These are phyloP conservation scores for Coprinopsis sp. DNA, from an alignment of 768 basidiomycete species.

Conservation along the genomic window DNA sequence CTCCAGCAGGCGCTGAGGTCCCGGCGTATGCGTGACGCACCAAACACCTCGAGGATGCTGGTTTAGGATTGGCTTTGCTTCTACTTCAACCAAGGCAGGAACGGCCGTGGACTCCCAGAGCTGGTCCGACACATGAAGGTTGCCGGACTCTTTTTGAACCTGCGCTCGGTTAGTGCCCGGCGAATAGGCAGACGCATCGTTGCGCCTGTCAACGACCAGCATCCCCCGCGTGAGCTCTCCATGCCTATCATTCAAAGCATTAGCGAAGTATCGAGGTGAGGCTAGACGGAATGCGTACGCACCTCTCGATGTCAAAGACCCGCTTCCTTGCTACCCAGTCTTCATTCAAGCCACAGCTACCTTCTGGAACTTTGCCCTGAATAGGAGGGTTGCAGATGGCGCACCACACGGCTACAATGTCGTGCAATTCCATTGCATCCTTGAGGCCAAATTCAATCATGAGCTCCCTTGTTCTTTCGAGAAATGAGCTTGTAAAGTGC, in stretches of 20 bases:
- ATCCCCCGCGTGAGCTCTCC: conserved; percentile 85
- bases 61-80: conserved; percentile 20
- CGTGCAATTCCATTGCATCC: conserved; percentile 87
- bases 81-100: conserved; percentile 52
- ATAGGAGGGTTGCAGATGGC: conserved; percentile 67
- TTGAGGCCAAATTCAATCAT: conserved; percentile 79
- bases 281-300: conserved; percentile 5
- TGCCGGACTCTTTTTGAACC: conserved; percentile 51
- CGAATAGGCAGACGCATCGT: conserved; percentile 58
- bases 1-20: conserved; percentile 37
- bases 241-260: conserved; percentile 32
- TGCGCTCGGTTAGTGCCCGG: conserved; percentile 62
- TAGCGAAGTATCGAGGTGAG: neutral
- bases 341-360: conserved; percentile 22
- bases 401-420: conserved; percentile 87
- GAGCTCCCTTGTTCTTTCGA: conserved; percentile 67
- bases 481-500: conserved; percentile 78
- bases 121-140: conserved; percentile 24
- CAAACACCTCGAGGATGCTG: conserved; percentile 31
- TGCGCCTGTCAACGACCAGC: conserved; percentile 78
- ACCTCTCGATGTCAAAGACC: conserved; percentile 71
- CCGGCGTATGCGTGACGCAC: conserved; percentile 62
- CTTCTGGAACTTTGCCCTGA: conserved; percentile 15
- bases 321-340: conserved; percentile 57
- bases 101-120: conserved; percentile 47